phyloP scores from a whole-genome alignment of 1,139 yeast genomes.

The Insectozyma bohioensis region DNA sequence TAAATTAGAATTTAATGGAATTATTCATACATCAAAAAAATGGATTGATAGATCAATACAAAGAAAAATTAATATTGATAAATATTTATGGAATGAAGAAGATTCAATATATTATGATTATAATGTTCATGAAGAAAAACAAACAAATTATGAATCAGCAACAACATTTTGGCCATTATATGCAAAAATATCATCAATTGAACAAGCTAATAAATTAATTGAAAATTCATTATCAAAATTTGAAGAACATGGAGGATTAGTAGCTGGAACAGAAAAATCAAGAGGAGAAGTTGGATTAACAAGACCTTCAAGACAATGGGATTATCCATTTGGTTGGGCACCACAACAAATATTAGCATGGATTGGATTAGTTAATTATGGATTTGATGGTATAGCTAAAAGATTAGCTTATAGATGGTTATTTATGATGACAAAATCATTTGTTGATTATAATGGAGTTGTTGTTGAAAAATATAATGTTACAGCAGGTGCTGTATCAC shows the following conservation, averaged over 20 bases:
- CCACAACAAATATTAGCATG: conserved; percentile 97
- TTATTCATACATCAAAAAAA: conserved; percentile 38
- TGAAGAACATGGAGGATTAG: conserved; percentile 88
- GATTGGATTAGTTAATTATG: conserved; percentile 80
- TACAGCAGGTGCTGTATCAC: conserved; percentile 79
- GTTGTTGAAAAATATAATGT: conserved; percentile 97
- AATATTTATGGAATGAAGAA: conserved; percentile 82
- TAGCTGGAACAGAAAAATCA: conserved; percentile 76
- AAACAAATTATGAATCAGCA: conserved; percentile 77
- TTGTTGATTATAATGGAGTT: conserved; percentile 91
- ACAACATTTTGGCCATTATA: conserved; percentile 93
- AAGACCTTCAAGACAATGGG: conserved; percentile 95
- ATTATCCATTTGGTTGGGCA: conserved; percentile 98
- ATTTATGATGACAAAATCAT: conserved; percentile 84
- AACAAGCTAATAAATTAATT: conserved; percentile 72
- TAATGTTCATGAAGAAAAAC: conserved; percentile 57
- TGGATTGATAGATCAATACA: conserved; percentile 62
- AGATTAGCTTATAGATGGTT: conserved; percentile 87
- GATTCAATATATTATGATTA: conserved; percentile 84
- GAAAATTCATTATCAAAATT: conserved; percentile 62
- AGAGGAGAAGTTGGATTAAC: conserved; percentile 70
- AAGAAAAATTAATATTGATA: conserved; percentile 59
- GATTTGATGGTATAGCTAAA: conserved; percentile 62
- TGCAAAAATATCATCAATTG: conserved; percentile 69
- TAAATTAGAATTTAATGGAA: conserved; percentile 27